Evolutionary conservation across 176 grass and related monocot genomes (phyloP), one percentile per base, ranked within the genome.

Genomic region (Tillandsia leiboldiana): DNA sequence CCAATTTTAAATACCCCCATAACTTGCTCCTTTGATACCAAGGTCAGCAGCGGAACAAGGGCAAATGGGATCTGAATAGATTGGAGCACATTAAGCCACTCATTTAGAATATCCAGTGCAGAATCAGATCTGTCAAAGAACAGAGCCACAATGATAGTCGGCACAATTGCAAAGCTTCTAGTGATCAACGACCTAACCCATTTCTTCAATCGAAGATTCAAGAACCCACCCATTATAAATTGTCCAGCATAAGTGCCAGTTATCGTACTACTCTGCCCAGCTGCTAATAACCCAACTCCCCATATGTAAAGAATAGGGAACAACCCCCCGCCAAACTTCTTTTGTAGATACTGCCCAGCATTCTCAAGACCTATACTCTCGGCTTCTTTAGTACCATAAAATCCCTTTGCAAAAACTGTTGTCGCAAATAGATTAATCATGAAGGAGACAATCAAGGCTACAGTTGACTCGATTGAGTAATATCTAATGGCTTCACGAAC

Each of bases 201-300:
- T 86, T 99, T 99, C 68, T 99, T 99, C 56, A 99, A 75, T 69
- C 79, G 77, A 10, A 99, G 73, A 78, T 99, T 87, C 14, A 93
- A 72, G 77, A 99, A 99, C 62, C 94, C 94, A n/a, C 94, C 94
- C 94, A 99, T 99, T 78, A 99, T 99, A 81, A 99, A 99, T 74
- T 99, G 94, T 20, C 94, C 94, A 54, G 94, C 94, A 83, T 99
- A 99, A 11, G 94, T 99, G 65, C 94, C 94, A 26, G 94, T 99
- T 72, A 99, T 88, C 1, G 89, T 99, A 70, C 94, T 99, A 77
- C 94, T 99, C 72, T 99, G 94, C 0, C 94, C 94, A 2, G 94
- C 94, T 0, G 94, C 89, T 71, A 99, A 75, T 75, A 99, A 84
- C 27, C 94, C 94, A 65, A 93, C 80, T 20, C 89, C 94, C 94